These are phyloP conservation scores for Hypoxylon rickii DNA, from an alignment of 495 filamentous ascomycete species.

Conservation along the genomic window DNA sequence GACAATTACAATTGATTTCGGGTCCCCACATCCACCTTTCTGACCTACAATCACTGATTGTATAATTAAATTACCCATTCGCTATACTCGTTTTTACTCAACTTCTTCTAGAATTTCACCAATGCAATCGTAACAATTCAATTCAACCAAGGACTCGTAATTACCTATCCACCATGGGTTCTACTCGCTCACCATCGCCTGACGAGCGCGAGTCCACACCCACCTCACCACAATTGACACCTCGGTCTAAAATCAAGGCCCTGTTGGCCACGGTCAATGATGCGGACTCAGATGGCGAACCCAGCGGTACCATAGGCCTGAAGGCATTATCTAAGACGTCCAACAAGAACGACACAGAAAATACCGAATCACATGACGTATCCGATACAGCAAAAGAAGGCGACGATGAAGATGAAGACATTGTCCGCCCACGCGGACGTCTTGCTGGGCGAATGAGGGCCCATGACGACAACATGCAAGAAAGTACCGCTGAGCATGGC, in stretches of 20 bases:
- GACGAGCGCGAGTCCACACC: slow-evolving; percentile 30
- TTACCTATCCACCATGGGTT: no score
- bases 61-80: slow-evolving; percentile 6
- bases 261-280: slow-evolving; percentile 67
- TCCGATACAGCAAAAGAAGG: slow-evolving; percentile 36
- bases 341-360: slow-evolving; percentile 16
- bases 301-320: slow-evolving; percentile 11
- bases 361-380: slow-evolving; percentile 1
- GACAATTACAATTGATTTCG: no score
- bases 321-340: slow-evolving; percentile 19
- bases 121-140: no score
- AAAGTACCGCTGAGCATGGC: neutral
- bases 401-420: slow-evolving; percentile 55
- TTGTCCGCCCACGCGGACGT: slow-evolving; percentile 67
- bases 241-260: slow-evolving; percentile 70
- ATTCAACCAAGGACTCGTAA: no score
- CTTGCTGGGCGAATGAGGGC: slow-evolving; percentile 71
- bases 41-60: slow-evolving; percentile 16
- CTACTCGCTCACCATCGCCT: slow-evolving; percentile 46
- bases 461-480: slow-evolving; percentile 22
- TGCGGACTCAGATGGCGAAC: slow-evolving; percentile 58
- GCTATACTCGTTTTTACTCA: no score
- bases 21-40: slow-evolving; percentile 24
- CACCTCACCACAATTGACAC: slow-evolving; percentile 57
- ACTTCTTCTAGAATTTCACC: no score